Evolutionary conservation across 1,139 yeast species (phyloP).

Genomic region (Pneumocystis murina): DNA sequence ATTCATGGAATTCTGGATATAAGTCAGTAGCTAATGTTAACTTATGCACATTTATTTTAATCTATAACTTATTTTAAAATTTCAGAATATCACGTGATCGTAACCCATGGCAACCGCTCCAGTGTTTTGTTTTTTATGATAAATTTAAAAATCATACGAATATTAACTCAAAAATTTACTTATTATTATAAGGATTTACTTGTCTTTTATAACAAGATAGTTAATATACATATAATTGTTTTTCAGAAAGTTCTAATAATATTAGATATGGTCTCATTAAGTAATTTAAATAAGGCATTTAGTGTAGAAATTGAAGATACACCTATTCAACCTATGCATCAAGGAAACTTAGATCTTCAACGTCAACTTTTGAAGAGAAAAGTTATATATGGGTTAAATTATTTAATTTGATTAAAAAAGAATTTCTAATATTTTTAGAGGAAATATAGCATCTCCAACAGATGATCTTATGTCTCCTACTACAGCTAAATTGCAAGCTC

Average conservation of each 20-base stretch:
- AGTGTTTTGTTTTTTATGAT: constrained; percentile 9
- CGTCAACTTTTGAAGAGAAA: constrained; percentile 9
- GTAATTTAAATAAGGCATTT: neutral
- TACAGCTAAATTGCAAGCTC: constrained; percentile 38
- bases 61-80: neutral
- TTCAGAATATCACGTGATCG: constrained; percentile 8
- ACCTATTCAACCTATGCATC: constrained; percentile 11
- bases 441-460: constrained; percentile 40
- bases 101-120: constrained; percentile 8
- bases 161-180: neutral
- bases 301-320: neutral
- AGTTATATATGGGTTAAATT: neutral
- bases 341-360: constrained; percentile 10
- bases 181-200: neutral
- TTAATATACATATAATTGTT: no score
- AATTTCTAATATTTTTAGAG: constrained; percentile 2
- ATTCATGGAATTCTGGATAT: neutral
- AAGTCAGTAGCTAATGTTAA: neutral
- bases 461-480: constrained; percentile 45
- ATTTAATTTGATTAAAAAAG: neutral
- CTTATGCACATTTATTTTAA: no score
- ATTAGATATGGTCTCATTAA: neutral
- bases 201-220: neutral
- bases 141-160: constrained; percentile 3
- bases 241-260: neutral